phyloP scores from a whole-genome alignment of 163 green algal genomes.

The Scenedesmus sp. region DNA sequence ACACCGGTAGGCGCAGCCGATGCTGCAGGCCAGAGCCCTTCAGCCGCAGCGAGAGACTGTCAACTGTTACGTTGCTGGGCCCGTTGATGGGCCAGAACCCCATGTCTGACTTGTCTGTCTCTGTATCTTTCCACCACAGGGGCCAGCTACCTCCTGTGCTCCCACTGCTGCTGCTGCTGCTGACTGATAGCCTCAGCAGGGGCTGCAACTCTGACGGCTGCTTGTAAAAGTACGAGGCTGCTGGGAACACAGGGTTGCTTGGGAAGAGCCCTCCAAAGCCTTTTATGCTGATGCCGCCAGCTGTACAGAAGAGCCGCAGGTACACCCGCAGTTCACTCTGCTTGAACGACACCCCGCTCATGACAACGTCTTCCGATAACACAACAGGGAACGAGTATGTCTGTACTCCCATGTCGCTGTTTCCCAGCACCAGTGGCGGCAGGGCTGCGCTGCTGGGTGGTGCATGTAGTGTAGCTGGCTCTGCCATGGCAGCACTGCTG shows the following conservation, averaged over 20 bases:
- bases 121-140: slow-evolving; percentile 11
- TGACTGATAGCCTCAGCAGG: slow-evolving; percentile 9
- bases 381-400: background rate
- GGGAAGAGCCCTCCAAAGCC: slow-evolving; percentile 27
- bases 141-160: slow-evolving; percentile 8
- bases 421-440: background rate
- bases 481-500: background rate
- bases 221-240: slow-evolving; percentile 41
- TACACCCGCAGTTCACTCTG: slow-evolving; percentile 26
- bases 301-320: slow-evolving; percentile 20
- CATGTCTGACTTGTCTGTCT: slow-evolving; percentile 6
- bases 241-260: background rate
- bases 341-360: slow-evolving; percentile 23
- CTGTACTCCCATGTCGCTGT: slow-evolving; percentile 30
- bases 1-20: background rate
- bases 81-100: slow-evolving; percentile 24
- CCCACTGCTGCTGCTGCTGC: background rate
- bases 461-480: background rate
- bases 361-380: background rate
- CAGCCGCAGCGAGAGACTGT: slow-evolving; percentile 9
- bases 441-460: background rate
- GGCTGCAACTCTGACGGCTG: slow-evolving; percentile 30
- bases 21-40: slow-evolving; percentile 2
- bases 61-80: background rate
- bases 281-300: background rate